phyloP scores from a whole-genome alignment of 2,329 filamentous ascomycete genomes.

The Penicillium freii region DNA sequence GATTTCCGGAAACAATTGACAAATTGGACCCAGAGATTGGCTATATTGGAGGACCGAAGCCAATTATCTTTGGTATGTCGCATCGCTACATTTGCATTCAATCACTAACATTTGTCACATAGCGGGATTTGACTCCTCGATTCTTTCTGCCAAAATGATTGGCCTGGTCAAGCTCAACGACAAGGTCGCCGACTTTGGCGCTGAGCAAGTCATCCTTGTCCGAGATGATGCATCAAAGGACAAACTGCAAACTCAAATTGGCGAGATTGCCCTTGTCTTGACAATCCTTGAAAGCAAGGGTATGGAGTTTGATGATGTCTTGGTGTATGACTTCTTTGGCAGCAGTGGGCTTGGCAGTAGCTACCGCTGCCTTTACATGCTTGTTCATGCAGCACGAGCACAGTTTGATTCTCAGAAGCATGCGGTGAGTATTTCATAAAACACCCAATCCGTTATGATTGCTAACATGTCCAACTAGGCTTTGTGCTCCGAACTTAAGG shows the following conservation, averaged over 20 bases:
- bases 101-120: slow-evolving; percentile 2
- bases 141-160: slow-evolving; percentile 25
- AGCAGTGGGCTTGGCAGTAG: slow-evolving; percentile 20
- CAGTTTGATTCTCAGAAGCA: slow-evolving; percentile 24
- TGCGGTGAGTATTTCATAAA: slow-evolving; percentile 5
- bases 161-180: slow-evolving; percentile 22
- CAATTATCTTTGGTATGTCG: slow-evolving; percentile 21
- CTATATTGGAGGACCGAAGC: slow-evolving; percentile 25
- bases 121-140: slow-evolving; percentile 17
- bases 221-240: slow-evolving; percentile 30
- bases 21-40: slow-evolving; percentile 32
- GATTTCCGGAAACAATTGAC: slow-evolving; percentile 32
- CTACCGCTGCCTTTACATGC: slow-evolving; percentile 20
- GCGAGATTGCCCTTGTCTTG: slow-evolving; percentile 29
- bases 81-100: slow-evolving; percentile 3
- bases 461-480: slow-evolving; percentile 9
- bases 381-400: slow-evolving; percentile 2
- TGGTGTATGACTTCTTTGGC: slow-evolving; percentile 34
- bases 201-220: slow-evolving; percentile 37
- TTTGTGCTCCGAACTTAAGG: slow-evolving; percentile 17
- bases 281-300: slow-evolving; percentile 37
- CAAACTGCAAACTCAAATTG: slow-evolving; percentile 24
- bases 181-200: slow-evolving; percentile 29
- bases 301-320: slow-evolving; percentile 40
- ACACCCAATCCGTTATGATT: not conserved